phyloP scores from a whole-genome alignment of 1,284 basidiomycete genomes.

The Microbotryum scabiosae region DNA sequence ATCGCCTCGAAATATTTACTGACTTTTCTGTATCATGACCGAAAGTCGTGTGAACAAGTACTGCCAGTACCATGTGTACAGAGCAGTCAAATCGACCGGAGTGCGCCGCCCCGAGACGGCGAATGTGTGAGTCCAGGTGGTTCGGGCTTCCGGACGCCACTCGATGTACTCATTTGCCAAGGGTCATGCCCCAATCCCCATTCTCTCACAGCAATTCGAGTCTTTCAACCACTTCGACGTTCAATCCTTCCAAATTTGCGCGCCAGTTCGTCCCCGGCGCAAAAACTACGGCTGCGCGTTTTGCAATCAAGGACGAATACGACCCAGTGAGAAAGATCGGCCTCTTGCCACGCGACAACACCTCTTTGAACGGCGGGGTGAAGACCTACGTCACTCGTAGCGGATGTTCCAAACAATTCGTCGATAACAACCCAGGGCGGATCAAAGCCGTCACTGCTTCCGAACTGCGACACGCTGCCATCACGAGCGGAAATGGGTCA shows the following conservation, averaged over 20 bases:
- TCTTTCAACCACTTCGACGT: not conserved
- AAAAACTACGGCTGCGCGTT: too few relatives aligned
- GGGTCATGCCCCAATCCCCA: not conserved
- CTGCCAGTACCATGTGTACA: conserved; percentile 81
- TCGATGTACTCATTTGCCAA: not conserved
- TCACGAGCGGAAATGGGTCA: not conserved
- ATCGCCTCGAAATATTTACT: not conserved
- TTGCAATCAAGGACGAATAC: too few relatives aligned
- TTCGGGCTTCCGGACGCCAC: not conserved
- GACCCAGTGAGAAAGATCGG: conserved; percentile 1
- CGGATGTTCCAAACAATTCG: too few relatives aligned
- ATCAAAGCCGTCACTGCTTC: too few relatives aligned
- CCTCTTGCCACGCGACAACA: not conserved
- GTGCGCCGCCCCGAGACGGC: conserved; percentile 59
- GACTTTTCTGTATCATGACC: not conserved
- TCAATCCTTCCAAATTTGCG: not conserved
- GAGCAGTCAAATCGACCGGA: conserved; percentile 63
- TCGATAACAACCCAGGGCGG: too few relatives aligned
- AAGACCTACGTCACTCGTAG: conserved; percentile 2
- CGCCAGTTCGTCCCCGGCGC: too few relatives aligned
- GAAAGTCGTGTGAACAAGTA: conserved; percentile 51
- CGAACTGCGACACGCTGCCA: not conserved
- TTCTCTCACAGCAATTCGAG: conserved; percentile 9
- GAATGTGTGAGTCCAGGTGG: conserved; percentile 8
- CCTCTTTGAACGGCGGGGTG: conserved; percentile 1